Base-by-base conservation (phyloP, 2,329 filamentous ascomycete species). In the Aspergillaceae sp. region DNA sequence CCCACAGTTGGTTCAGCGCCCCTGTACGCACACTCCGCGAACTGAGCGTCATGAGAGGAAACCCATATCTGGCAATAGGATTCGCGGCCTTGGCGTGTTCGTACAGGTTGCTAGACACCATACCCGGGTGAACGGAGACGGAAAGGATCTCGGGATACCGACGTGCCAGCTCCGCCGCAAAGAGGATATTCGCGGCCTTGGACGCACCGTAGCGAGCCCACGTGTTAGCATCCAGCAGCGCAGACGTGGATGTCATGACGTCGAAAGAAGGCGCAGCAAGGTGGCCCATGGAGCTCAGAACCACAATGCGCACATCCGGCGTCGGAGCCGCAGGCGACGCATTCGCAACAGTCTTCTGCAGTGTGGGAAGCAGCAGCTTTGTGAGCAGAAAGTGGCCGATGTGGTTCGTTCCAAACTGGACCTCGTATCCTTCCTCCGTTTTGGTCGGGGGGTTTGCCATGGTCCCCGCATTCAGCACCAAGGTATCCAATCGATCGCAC, bases 161-260 rank as follows among this genome's bases (percentile, higher is more conserved):
- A 5, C 69, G 64, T 3, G 71, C 71, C 4, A 77, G 51, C 50
- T 75, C 71, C 0, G 65, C 55, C 2, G 72, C 71, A 41, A 72
- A 71, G 4, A 75, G 56, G 29, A 76, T 67, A 44, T 74, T 75
- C 2, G 73, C 74, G 0, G 73, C 65, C 54, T 77, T 78, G 48
- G 70, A 73, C n/a, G 72, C 69, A 6, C 65, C 71, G 52, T 78
- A 79, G 1, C 73, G 71, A 2, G 62, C 57, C 65, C 69, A 74
- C 3, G 69, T 66, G 32, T 65, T 68, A 4, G 56, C 47, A 0
- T 49, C 48, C 27, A 69, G 50, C 1, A 72, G 59, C 1, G 56
- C 54, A 2, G 58, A 47, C 0, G 66, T 68, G 5, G 66, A 69
- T 4, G 63, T 64, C 55, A 72, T 64, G 4, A 57, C 57, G 30